Conservation (phyloP, 164 flowering plant species). For the Umbellularia californica region DNA sequence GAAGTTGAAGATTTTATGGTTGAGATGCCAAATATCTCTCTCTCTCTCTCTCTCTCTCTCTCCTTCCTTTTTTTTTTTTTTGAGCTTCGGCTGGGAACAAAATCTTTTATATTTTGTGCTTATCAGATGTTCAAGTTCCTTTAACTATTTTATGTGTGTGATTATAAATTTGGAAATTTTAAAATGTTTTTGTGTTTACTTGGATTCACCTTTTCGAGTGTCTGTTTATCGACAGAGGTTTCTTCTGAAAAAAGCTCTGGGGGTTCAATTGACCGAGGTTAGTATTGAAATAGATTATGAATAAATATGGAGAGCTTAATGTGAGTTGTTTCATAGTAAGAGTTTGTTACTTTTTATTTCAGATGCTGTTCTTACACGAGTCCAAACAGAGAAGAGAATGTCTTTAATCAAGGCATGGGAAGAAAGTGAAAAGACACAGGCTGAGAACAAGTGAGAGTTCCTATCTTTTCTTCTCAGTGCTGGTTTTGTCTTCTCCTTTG, state of each 20-base stretch:
- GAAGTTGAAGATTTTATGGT: neutral
- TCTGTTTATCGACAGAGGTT: slow-evolving; percentile 31
- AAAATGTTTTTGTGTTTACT: neutral
- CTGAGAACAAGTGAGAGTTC: slow-evolving; percentile 74
- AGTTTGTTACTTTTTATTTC: slow-evolving; percentile 1
- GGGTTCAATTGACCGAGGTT: slow-evolving; percentile 72
- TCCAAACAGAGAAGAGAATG: slow-evolving; percentile 67
- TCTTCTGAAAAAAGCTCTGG: slow-evolving; percentile 40
- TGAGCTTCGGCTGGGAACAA: too few species aligned
- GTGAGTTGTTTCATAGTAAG: neutral
- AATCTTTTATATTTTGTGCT: neutral
- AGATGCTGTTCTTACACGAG: slow-evolving; percentile 71
- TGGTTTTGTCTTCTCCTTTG: neutral
- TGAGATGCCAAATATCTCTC: neutral
- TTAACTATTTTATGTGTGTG: neutral
- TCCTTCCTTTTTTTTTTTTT: too few species aligned
- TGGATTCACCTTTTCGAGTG: neutral
- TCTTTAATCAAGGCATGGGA: slow-evolving; percentile 93
- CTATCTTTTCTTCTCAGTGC: neutral
- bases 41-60: too few species aligned
- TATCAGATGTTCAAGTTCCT: too few species aligned
- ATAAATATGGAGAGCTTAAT: neutral
- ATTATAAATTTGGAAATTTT: neutral
- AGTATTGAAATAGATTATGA: neutral
- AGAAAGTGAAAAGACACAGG: slow-evolving; percentile 77